These are phyloP conservation scores for Paramecium octaurelia DNA, from an alignment of 73 alveolate species.

Conservation along the genomic window DNA sequence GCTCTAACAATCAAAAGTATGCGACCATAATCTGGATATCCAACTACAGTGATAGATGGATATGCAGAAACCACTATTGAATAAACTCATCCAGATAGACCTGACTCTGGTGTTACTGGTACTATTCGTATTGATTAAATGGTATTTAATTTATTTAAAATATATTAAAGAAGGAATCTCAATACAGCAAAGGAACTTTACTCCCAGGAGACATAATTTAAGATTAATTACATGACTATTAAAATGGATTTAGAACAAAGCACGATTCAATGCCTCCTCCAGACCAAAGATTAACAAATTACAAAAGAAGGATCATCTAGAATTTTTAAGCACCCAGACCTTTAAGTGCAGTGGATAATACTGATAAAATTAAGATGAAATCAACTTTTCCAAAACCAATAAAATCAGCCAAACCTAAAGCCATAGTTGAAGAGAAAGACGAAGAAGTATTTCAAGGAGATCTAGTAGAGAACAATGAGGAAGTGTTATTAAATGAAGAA, in stretches of 20 bases:
- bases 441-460: not conserved
- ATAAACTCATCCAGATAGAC: conserved; percentile 12
- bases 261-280: conserved; percentile 43
- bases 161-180: conserved; percentile 7
- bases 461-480: not conserved
- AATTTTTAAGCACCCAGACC: conserved; percentile 33
- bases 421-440: not conserved
- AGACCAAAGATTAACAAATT: not conserved
- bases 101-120: conserved; percentile 39
- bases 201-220: conserved; percentile 39
- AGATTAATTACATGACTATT: conserved; percentile 49
- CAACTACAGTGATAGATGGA: not conserved
- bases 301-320: not conserved
- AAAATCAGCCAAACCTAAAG: not conserved
- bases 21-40: conserved; percentile 42
- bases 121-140: not conserved
- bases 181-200: not conserved
- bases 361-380: not conserved
- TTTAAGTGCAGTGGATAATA: not conserved
- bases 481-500: not conserved
- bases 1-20: conserved; percentile 10
- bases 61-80: conserved; percentile 32
- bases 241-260: conserved; percentile 51
- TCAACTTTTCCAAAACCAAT: conserved; percentile 28
- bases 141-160: not conserved